These are phyloP conservation scores for Blastobotrys ciferrii DNA, from an alignment of 1,139 yeast genomes.

Conservation along the genomic window DNA sequence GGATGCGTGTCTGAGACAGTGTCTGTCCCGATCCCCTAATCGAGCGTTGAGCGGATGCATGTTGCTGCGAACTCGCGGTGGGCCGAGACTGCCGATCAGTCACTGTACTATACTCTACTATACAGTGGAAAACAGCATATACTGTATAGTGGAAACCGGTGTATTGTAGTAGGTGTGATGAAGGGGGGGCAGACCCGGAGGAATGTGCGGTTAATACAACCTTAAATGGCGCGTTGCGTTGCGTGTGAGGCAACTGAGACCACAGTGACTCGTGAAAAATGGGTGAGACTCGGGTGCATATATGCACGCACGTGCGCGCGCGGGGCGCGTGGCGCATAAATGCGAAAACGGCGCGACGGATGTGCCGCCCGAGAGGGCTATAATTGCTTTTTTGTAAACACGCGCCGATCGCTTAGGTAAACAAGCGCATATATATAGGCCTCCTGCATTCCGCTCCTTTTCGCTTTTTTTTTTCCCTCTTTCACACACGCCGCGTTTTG, in stretches of 20 bases:
- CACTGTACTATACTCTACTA: not conserved
- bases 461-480: not conserved
- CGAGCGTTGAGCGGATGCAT: not conserved
- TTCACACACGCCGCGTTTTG: slow-evolving; percentile 5
- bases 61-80: no score
- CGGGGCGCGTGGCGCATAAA: not conserved
- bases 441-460: slow-evolving; percentile 7
- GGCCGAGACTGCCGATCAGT: not conserved
- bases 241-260: no score
- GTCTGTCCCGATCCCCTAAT: not conserved
- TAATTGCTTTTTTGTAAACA: slow-evolving; percentile 2
- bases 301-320: not conserved
- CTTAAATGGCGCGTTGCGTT: no score
- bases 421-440: slow-evolving; percentile 5
- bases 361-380: not conserved
- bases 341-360: not conserved
- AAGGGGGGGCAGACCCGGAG: no score
- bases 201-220: no score
- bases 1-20: not conserved
- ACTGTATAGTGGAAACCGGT: no score
- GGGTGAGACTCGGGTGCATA: no score
- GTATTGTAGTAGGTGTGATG: no score
- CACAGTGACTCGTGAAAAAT: no score
- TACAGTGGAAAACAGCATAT: no score
- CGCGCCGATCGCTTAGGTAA: slow-evolving; percentile 8